Base-by-base conservation (phyloP, 805 yeast species). In the Sugiyamaella boreocaroliniensis region DNA sequence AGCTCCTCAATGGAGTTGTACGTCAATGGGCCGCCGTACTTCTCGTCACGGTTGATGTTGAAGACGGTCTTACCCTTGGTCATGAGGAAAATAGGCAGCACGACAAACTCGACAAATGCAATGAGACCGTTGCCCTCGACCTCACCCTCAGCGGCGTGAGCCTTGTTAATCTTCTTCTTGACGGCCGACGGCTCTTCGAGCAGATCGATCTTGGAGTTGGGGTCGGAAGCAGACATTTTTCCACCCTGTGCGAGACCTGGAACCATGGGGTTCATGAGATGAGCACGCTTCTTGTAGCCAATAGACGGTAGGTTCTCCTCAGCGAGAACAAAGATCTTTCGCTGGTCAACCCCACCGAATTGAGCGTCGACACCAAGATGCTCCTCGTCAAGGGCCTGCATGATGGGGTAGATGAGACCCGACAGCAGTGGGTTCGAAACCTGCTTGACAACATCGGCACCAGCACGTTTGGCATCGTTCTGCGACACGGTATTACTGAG, bases 401-500 rank as follows among this genome's bases (percentile, higher is more conserved):
- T 93, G 67, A 95, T 79, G 52, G 99, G 99, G 72, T 93, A 93
- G 61, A 93, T 89, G 68, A 93, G 80, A 8, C 99, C 99, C 42
- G 92, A 82, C 55, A 93, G 79, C 60, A 89, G 78, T 41, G 99
- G 99, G 71, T 90, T 90, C 40, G 88, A 82, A 46, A 90, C 97
- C 74, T 93, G 99, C 69, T 93, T 93, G 57, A 93, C 99, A 52
- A 93, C 99, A 71, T 93, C 99, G 10, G 99, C 98, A 69, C 99
- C 99, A 1, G 99, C 99, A 70, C 99, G 83, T 74, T 88, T 88
- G 55, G 98, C 97, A 68, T 90, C 98, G 68, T 92, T 90, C 72
- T 88, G 97, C 20, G 96, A 83, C 29, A 89, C 96, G 45, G 74
- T 68, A 69, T 92, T 93, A 46, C 95, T 78, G 65, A 93, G 70